Conservation (phyloP, 164 flowering plant species). For the Sedum album region DNA sequence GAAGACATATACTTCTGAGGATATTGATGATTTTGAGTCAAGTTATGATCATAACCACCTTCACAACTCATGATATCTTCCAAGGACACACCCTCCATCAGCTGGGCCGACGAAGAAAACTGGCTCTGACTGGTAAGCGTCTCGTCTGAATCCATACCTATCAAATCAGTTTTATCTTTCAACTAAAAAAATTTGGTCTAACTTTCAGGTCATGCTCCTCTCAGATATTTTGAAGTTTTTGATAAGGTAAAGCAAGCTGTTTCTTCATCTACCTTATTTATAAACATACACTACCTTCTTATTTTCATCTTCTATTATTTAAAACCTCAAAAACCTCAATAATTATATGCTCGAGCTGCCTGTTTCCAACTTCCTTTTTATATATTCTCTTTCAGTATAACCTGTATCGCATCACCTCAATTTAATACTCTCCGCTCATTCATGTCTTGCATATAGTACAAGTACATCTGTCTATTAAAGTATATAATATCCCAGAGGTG, state of each 20-base stretch:
- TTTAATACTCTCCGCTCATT: background rate
- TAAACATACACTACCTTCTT: background rate
- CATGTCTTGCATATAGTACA: background rate
- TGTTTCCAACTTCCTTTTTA: background rate
- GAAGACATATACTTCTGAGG: constrained; percentile 26
- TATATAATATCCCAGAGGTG: background rate
- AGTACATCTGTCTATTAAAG: background rate
- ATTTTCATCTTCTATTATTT: background rate
- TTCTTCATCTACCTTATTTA: constrained; percentile 6
- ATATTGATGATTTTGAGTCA: constrained; percentile 14
- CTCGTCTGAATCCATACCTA: constrained; percentile 6
- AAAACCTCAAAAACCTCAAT: background rate
- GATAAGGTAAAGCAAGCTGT: constrained; percentile 19
- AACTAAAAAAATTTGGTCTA: background rate
- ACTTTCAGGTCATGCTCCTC: background rate
- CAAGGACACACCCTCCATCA: constrained; percentile 14
- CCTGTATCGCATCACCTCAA: background rate
- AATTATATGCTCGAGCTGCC: background rate
- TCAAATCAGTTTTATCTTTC: background rate
- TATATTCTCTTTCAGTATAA: background rate
- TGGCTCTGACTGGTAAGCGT: constrained; percentile 4
- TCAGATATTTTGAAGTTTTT: constrained; percentile 7
- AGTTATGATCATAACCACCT: constrained; percentile 4
- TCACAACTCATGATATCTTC: constrained; percentile 12
- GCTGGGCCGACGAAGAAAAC: constrained; percentile 9